Base-by-base conservation (phyloP, 768 basidiomycete species). In the Ramaria sp. region DNA sequence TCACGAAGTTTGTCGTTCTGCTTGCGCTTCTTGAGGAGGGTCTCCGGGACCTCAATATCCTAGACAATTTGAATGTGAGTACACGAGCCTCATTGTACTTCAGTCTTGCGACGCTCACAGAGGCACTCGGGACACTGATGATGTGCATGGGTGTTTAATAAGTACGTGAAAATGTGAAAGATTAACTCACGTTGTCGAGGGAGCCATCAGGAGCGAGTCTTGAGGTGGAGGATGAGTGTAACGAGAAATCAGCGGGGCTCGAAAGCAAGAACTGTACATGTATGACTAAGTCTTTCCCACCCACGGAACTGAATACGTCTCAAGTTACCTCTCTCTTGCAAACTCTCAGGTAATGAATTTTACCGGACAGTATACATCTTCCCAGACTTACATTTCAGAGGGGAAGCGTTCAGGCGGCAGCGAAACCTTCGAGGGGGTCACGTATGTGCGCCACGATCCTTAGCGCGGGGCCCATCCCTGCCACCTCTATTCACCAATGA, bases 21-120 rank as follows among this genome's bases (percentile, higher is more conserved):
- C 78, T 94, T 93, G 77, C 94, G 86, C 80, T 95, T 97, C 83
- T 96, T 97, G 78, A 97, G 91, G 78, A 97, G 85, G 69, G 94
- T 97, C 86, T 96, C 94, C 72, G 94, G 94, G 76, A 95, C 94
- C 83, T 94, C 88, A 71, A 96, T 84, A 69, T 84, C 82, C 89
- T 91, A 66, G 60, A 50, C 49, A 24, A 37, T 15, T 10, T 60
- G 27, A 51, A 27, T n/a, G 49, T 33, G 51, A 31, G 39, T 59
- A 49, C 61, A 60, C 54, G 49, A 47, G 52, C 45, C 37, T 42
- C 42, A 22, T 49, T 42, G 45, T 31, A 39, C 53, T 58, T 34
- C 59, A 51, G 48, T 20, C 20, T 41, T 22, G 56, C 51, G 43
- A 24, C 47, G 71, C 76, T 61, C 49, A 78, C 76, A 73, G 75